Percentiles rank a stretch among this genome's conserved stretches.
Evolutionary conservation across 345 rosid species (phyloP).

Genomic region (Euphorbia tirucalli): DNA sequence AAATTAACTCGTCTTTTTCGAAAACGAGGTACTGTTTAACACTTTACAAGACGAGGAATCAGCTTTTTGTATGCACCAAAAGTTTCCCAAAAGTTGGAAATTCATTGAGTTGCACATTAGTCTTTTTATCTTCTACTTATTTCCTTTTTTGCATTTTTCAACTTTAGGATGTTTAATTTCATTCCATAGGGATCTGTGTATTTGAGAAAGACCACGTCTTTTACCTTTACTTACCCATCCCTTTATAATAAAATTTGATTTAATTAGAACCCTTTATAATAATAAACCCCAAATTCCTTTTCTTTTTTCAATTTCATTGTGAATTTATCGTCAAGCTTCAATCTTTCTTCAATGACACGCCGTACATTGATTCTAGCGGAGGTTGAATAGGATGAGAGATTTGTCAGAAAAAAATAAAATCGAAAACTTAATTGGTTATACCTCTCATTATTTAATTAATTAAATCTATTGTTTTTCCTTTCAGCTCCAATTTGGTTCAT

Average conservation of each 20-base stretch:
- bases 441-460: slow-evolving; percentile 14
- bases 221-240: slow-evolving; percentile 2
- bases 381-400: slow-evolving; percentile 4
- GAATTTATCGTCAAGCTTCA: neutral
- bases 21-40: no score
- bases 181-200: no score
- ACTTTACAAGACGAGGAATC: slow-evolving; percentile 5
- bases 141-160: neutral
- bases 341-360: neutral
- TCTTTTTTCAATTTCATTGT: no score
- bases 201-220: slow-evolving; percentile 22
- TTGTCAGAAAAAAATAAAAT: slow-evolving; percentile 17
- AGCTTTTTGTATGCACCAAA: neutral
- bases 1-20: no score
- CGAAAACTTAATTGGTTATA: slow-evolving; percentile 20
- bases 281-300: slow-evolving; percentile 10
- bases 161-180: neutral
- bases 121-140: neutral
- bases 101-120: neutral
- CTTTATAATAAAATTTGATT: no score
- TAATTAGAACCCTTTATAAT: slow-evolving; percentile 1
- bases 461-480: slow-evolving; percentile 21
- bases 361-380: slow-evolving; percentile 27
- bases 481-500: slow-evolving; percentile 33
- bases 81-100: neutral